phyloP scores from a whole-genome alignment of 495 filamentous ascomycete genomes.

The Astrothelium macrocarpum region DNA sequence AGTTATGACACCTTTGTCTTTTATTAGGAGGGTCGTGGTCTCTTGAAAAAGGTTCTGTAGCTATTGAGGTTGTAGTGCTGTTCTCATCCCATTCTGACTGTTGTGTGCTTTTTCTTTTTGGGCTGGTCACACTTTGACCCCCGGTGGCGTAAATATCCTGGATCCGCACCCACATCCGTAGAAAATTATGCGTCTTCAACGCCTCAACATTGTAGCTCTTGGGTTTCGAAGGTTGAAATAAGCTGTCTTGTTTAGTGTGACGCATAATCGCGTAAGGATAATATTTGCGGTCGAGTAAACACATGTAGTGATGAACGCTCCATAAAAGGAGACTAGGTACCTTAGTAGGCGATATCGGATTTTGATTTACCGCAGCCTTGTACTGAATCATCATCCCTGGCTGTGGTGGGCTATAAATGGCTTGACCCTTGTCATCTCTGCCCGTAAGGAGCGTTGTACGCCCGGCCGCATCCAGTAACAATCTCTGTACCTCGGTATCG shows the following conservation, averaged over 20 bases:
- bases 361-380: not conserved
- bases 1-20: not conserved
- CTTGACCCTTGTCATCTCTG: not conserved
- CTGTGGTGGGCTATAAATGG: not conserved
- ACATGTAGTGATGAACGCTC: constrained; percentile 2
- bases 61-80: not conserved
- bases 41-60: not conserved
- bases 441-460: not conserved
- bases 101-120: not conserved
- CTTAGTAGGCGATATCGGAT: not conserved
- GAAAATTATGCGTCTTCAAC: not conserved
- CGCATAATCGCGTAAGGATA: not conserved
- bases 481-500: not conserved
- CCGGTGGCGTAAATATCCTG: not conserved
- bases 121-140: not conserved
- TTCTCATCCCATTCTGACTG: not conserved
- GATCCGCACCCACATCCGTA: not conserved
- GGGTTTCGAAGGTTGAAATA: not conserved
- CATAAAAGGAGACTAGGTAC: constrained; percentile 1
- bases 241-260: not conserved
- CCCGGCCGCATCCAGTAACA: not conserved
- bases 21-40: not conserved
- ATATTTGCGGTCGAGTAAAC: not conserved
- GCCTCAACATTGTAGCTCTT: not conserved
- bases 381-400: not conserved